Conservation (phyloP, 1,284 basidiomycete species). For the Malassezia psittaci region DNA sequence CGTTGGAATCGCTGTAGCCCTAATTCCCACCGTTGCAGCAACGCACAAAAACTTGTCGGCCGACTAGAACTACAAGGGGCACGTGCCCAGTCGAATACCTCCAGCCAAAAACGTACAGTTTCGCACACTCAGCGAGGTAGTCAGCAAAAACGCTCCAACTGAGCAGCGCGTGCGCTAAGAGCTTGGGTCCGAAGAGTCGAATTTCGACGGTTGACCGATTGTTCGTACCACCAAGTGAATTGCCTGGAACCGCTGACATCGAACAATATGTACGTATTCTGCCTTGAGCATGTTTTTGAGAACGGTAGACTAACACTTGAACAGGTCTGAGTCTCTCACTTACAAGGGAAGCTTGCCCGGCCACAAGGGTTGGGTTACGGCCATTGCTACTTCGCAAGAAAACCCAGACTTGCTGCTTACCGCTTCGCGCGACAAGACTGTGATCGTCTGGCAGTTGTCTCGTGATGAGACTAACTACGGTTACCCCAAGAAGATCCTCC, state of each 20-base stretch:
- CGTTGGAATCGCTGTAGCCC: constrained; percentile 1
- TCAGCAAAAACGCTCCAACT: constrained; percentile 6
- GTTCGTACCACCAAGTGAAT: constrained; percentile 16
- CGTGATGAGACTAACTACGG: constrained; percentile 63
- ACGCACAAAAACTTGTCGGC: constrained; percentile 13
- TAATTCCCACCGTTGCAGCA: not conserved
- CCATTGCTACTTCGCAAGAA: constrained; percentile 90
- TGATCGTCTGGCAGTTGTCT: constrained; percentile 98
- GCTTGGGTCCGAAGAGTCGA: constrained; percentile 1
- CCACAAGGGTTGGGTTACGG: constrained; percentile 85
- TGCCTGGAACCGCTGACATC: constrained; percentile 15
- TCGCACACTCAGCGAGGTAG: constrained; percentile 8
- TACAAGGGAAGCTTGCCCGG: constrained; percentile 61
- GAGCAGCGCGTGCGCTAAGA: not conserved
- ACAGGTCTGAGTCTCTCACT: constrained; percentile 36
- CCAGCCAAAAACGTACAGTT: constrained; percentile 13
- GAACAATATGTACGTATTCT: constrained; percentile 12
- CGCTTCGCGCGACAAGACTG: constrained; percentile 96
- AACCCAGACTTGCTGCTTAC: constrained; percentile 95
- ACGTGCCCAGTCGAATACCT: not conserved
- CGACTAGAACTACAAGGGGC: constrained; percentile 9
- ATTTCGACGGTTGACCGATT: constrained; percentile 4
- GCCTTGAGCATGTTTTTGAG: not conserved
- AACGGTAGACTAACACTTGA: not conserved
- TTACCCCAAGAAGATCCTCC: constrained; percentile 73